phyloP scores from a whole-genome alignment of 768 basidiomycete genomes.

The Lepiota subincarnata region DNA sequence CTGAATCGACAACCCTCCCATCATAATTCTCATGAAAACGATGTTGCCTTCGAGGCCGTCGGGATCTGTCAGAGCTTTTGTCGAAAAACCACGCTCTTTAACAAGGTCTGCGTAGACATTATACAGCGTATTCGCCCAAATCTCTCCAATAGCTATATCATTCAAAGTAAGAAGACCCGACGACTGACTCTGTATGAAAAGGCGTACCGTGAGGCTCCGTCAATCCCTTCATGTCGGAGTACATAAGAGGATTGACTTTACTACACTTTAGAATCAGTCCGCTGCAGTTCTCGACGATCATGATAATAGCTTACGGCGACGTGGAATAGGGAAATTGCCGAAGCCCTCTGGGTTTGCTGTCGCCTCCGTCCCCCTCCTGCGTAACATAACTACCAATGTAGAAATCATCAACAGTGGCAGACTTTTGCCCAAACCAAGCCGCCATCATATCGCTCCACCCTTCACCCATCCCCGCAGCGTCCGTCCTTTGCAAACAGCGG shows the following conservation, averaged over 20 bases:
- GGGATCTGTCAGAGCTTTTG: constrained; percentile 36
- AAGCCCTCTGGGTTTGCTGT: constrained; percentile 24
- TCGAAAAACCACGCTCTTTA: constrained; percentile 29
- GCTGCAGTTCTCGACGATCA: background rate
- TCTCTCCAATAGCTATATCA: constrained; percentile 50
- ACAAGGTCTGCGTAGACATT: constrained; percentile 41
- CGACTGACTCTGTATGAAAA: background rate
- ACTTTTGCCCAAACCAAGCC: constrained; percentile 40
- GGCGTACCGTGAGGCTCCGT: constrained; percentile 42
- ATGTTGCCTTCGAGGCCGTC: constrained; percentile 41
- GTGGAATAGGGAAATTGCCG: constrained; percentile 56
- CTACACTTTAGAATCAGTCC: constrained; percentile 14
- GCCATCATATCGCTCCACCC: constrained; percentile 61
- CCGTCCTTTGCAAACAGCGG: constrained; percentile 57
- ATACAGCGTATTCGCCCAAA: constrained; percentile 46
- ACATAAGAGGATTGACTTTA: constrained; percentile 38
- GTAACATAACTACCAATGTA: constrained; percentile 47
- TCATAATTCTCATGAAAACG: constrained; percentile 47
- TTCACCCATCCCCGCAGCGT: constrained; percentile 67
- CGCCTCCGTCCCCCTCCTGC: constrained; percentile 36
- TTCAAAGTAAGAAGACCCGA: background rate
- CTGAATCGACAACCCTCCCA: constrained; percentile 46
- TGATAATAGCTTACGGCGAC: constrained; percentile 25
- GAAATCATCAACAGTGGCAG: constrained; percentile 30
- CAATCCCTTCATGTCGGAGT: constrained; percentile 34